Evolutionary conservation across 2,329 filamentous ascomycete species (phyloP).

Genomic region (Claviceps sp.): DNA sequence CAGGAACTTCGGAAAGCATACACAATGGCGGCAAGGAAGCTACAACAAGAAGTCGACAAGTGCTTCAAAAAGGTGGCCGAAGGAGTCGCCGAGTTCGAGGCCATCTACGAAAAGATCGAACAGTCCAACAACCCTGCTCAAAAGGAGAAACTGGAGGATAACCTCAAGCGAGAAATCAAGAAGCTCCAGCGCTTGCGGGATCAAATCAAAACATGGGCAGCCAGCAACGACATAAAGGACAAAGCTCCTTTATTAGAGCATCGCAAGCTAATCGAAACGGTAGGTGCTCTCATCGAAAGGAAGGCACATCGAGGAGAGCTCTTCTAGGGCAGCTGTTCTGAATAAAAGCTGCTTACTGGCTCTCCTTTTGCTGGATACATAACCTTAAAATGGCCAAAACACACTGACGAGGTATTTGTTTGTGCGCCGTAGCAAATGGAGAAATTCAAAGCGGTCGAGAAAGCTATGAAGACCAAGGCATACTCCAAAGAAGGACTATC

Average conservation of each 20-base stretch:
- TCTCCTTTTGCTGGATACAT: background rate
- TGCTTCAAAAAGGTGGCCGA: conserved; percentile 98
- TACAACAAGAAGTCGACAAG: conserved; percentile 97
- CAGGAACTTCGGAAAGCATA: conserved; percentile 7
- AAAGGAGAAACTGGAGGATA: conserved; percentile 96
- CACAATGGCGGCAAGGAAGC: conserved; percentile 86
- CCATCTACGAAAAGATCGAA: conserved; percentile 96
- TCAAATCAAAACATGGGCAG: conserved; percentile 99
- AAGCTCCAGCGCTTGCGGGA: conserved; percentile 94
- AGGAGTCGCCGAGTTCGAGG: conserved; percentile 82
- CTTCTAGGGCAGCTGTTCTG: background rate
- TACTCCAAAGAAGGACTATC: conserved; percentile 97
- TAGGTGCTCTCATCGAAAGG: conserved; percentile 30
- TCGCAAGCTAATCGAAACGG: conserved; percentile 92
- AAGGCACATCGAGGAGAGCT: background rate
- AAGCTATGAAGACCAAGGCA: conserved; percentile 99
- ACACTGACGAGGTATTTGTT: background rate
- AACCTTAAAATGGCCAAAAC: background rate
- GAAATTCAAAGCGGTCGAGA: conserved; percentile 99
- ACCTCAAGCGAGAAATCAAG: conserved; percentile 98
- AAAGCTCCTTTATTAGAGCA: conserved; percentile 91
- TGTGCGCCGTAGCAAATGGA: conserved; percentile 71
- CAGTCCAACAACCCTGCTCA: conserved; percentile 84
- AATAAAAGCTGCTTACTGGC: background rate
- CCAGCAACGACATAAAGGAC: conserved; percentile 98